phyloP scores from a whole-genome alignment of 192 early-diverging fungal species.

The Linnemannia elongata region DNA sequence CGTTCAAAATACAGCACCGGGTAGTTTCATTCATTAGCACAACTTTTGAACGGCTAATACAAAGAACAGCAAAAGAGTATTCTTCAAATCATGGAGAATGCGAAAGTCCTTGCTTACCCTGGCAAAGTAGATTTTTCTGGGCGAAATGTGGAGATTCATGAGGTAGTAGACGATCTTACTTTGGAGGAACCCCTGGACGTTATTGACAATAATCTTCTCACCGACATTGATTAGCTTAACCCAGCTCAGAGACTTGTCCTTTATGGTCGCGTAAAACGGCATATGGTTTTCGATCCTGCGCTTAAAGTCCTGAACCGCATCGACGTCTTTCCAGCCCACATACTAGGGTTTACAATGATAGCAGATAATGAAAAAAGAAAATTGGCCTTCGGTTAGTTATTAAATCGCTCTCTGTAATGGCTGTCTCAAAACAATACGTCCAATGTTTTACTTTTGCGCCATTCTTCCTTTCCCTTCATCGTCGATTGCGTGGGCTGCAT shows the following conservation, averaged over 20 bases:
- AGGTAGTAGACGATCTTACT: slow-evolving; percentile 80
- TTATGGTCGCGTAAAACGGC: slow-evolving; percentile 78
- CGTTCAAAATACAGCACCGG: neutral
- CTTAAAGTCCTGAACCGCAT: slow-evolving; percentile 77
- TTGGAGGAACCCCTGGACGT: slow-evolving; percentile 86
- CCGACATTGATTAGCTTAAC: slow-evolving; percentile 87
- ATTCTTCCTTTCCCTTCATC: neutral
- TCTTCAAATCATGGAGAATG: neutral
- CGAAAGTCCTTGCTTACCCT: slow-evolving; percentile 37
- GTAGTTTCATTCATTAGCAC: neutral
- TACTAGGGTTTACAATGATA: slow-evolving; percentile 58
- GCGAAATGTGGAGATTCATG: slow-evolving; percentile 77
- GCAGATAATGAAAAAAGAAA: too few relatives aligned
- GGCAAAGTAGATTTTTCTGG: slow-evolving; percentile 78
- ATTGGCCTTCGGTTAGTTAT: too few relatives aligned
- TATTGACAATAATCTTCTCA: slow-evolving; percentile 86
- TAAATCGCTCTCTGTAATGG: too few relatives aligned
- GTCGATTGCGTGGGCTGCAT: neutral
- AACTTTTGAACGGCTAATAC: neutral
- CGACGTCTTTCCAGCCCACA: slow-evolving; percentile 77
- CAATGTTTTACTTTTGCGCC: neutral
- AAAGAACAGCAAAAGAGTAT: neutral
- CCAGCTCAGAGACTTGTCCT: slow-evolving; percentile 71
- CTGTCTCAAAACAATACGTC: neutral
- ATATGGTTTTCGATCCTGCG: slow-evolving; percentile 75